A percentile compares a stretch with the other conserved stretches of the same genome.
These are phyloP conservation scores for Penicillium longicatenatum DNA, from an alignment of 495 filamentous ascomycete genomes.

Conservation along the genomic window DNA sequence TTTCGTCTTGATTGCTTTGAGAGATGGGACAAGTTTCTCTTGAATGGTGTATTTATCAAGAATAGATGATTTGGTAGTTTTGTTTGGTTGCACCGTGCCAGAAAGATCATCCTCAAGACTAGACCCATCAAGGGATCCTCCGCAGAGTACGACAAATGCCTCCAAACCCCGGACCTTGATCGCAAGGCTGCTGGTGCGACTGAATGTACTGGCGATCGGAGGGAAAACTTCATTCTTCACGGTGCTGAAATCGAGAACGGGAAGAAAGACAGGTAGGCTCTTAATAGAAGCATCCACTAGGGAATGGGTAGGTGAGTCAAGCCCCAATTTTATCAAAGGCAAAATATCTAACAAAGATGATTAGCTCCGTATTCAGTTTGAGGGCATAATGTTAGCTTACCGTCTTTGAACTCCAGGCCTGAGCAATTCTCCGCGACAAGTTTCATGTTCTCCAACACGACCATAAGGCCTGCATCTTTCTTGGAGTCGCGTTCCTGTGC, in stretches of 20 bases:
- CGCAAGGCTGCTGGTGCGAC: conserved; percentile 84
- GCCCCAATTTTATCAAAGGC: conserved; percentile 74
- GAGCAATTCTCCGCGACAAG: conserved; percentile 76
- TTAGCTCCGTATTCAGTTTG: conserved; percentile 8
- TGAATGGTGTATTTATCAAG: conserved; percentile 97
- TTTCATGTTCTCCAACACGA: conserved; percentile 79
- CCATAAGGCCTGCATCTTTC: conserved; percentile 87
- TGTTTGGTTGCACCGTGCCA: conserved; percentile 55
- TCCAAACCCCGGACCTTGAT: conserved; percentile 93
- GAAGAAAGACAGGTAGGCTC: conserved; percentile 70
- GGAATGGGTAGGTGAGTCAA: conserved; percentile 87
- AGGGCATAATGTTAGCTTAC: conserved; percentile 44
- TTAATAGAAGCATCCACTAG: conserved; percentile 82
- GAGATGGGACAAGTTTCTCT: conserved; percentile 88
- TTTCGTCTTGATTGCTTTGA: conserved; percentile 94
- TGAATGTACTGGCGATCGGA: conserved; percentile 83
- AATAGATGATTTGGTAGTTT: conserved; percentile 66
- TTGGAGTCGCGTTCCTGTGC: conserved; percentile 72
- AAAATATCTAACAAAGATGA: conserved; percentile 64
- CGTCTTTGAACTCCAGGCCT: conserved; percentile 92
- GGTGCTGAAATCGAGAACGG: conserved; percentile 89
- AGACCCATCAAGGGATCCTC: conserved; percentile 54
- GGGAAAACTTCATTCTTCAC: conserved; percentile 96
- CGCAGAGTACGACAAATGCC: conserved; percentile 87
- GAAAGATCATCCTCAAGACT: conserved; percentile 65